Evolutionary conservation across 1,284 basidiomycete species (phyloP).

Genomic region (Cerioporus squamosus): DNA sequence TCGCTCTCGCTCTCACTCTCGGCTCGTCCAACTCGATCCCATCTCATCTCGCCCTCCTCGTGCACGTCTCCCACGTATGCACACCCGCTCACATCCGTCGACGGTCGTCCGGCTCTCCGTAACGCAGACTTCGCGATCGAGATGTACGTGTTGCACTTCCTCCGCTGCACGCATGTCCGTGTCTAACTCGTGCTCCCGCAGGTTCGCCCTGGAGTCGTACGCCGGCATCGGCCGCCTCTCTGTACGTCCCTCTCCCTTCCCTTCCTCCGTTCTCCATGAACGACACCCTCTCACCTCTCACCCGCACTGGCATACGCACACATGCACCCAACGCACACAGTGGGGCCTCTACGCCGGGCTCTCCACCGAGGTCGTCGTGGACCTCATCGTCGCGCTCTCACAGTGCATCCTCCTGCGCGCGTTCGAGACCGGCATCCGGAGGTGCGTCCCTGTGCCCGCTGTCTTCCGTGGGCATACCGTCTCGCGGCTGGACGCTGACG

Average conservation of each 20-base stretch:
- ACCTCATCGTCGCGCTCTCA: slow-evolving; percentile 24
- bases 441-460: too few relatives aligned
- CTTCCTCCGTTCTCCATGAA: too few relatives aligned
- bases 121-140: slow-evolving; percentile 23
- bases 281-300: too few relatives aligned
- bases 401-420: slow-evolving; percentile 25
- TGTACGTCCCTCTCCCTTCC: slow-evolving; percentile 7
- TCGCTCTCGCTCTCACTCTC: neutral
- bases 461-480: too few relatives aligned
- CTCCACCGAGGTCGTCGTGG: slow-evolving; percentile 21
- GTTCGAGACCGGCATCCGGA: slow-evolving; percentile 27
- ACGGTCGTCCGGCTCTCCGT: too few relatives aligned
- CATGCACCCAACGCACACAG: neutral
- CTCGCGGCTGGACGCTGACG: too few relatives aligned
- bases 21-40: neutral
- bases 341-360: slow-evolving; percentile 30
- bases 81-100: too few relatives aligned
- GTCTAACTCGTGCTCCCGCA: neutral
- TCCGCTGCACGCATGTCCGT: neutral
- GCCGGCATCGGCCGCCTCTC: slow-evolving; percentile 18
- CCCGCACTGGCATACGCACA: neutral
- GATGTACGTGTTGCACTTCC: slow-evolving; percentile 16
- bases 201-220: slow-evolving; percentile 17
- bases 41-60: too few relatives aligned
- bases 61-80: too few relatives aligned